These are phyloP conservation scores for Coniochaeta prunicola DNA, from an alignment of 2,329 filamentous ascomycete species.

Conservation along the genomic window DNA sequence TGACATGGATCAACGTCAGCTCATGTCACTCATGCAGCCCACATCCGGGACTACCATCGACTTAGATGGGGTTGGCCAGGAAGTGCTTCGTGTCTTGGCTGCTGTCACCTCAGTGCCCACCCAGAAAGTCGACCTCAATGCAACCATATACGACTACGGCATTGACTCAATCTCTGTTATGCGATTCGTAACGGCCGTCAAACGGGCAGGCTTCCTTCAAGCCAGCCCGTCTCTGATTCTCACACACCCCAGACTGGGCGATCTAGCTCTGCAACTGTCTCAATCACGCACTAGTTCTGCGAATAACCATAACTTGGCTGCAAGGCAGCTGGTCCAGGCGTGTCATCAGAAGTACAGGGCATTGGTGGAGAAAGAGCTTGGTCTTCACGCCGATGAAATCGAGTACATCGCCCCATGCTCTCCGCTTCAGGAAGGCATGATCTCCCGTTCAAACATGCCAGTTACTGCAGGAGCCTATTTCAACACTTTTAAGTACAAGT, in stretches of 20 bases:
- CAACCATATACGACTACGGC: slow-evolving; percentile 78
- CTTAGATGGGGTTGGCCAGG: slow-evolving; percentile 28
- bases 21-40: slow-evolving; percentile 53
- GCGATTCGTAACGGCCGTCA: slow-evolving; percentile 58
- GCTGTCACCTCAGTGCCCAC: slow-evolving; percentile 43
- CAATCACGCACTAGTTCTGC: neutral
- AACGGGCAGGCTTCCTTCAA: slow-evolving; percentile 49
- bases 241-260: slow-evolving; percentile 45
- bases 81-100: slow-evolving; percentile 46
- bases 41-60: slow-evolving; percentile 15
- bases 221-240: slow-evolving; percentile 63
- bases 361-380: slow-evolving; percentile 44
- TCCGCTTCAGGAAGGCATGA: slow-evolving; percentile 78
- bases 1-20: slow-evolving; percentile 47
- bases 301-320: slow-evolving; percentile 22
- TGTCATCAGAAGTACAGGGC: slow-evolving; percentile 55
- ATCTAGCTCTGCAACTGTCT: slow-evolving; percentile 33
- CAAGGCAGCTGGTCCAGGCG: slow-evolving; percentile 55
- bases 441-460: slow-evolving; percentile 57
- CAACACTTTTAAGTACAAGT: slow-evolving; percentile 60
- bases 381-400: slow-evolving; percentile 43
- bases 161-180: slow-evolving; percentile 84
- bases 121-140: slow-evolving; percentile 16
- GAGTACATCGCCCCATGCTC: slow-evolving; percentile 78
- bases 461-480: slow-evolving; percentile 61